Conservation (phyloP, 768 basidiomycete species). For the Tylopilus felleus region DNA sequence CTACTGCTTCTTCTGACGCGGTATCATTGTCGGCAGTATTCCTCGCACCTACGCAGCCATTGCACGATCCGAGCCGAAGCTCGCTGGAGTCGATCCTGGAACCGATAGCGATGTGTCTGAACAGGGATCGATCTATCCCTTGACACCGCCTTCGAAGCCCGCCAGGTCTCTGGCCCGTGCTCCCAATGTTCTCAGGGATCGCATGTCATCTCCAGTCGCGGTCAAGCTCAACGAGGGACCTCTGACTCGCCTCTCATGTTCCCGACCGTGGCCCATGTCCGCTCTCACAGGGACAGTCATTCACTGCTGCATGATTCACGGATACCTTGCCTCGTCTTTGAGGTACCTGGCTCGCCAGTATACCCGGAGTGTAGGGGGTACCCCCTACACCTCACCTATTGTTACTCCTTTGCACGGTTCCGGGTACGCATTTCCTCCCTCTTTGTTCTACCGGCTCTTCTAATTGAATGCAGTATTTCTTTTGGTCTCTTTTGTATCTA, state of each 20-base stretch:
- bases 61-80: not conserved
- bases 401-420: constrained; percentile 9
- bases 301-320: not conserved
- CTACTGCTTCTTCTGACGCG: not conserved
- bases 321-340: constrained; percentile 2
- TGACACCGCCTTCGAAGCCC: not conserved
- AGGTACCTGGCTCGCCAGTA: not conserved
- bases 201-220: not conserved
- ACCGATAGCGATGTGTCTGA: constrained; percentile 1
- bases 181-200: not conserved
- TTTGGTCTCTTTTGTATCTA: not conserved
- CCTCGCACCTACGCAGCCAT: not conserved
- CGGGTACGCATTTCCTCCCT: not conserved
- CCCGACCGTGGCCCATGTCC: constrained; percentile 1
- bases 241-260: not conserved
- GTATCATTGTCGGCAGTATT: not conserved
- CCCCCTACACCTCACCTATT: too few relatives aligned
- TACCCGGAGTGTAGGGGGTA: too few relatives aligned
- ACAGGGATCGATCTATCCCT: constrained; percentile 3
- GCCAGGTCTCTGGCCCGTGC: not conserved
- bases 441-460: not conserved
- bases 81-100: not conserved
- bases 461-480: not conserved
- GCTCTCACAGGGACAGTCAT: constrained; percentile 2
- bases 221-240: not conserved